Evolutionary conservation across 2,329 filamentous ascomycete genomes (phyloP), one percentile per base, ranked within the genome.

Genomic region (Tolypocladium nubicola): DNA sequence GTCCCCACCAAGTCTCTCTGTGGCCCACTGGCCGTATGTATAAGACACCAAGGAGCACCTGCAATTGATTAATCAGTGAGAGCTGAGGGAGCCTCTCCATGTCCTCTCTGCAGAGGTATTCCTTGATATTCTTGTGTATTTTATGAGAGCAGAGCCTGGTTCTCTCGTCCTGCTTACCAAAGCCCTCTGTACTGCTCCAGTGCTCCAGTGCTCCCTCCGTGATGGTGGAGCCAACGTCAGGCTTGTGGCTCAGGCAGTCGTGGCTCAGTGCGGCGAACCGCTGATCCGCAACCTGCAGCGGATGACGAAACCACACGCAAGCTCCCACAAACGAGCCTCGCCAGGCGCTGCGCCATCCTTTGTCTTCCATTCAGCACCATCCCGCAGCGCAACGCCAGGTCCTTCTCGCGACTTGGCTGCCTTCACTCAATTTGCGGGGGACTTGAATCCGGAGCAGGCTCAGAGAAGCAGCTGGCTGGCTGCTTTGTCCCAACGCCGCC

Each of bases 281-380:
- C 33, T 52, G 23, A 38, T 35, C 30, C 30, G 47, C 16, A 35
- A 13, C 47, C 21, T 40, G n/a, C 33, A n/a, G 43, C 43, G 19
- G 59, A 61, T 64, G 60, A 63, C 63, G 60, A 60, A 63, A 56
- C 56, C 57, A 56, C 55, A 52, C 57, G 59, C 56, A 57, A 57
- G 55, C 60, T 56, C 50, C 56, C 37, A 39, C 57, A 47, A 56
- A 50, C 54, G 23, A 43, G 53, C 52, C 13, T 39, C 52, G 52
- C 26, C 10, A 13, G 50, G 23, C 41, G 50, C 58, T 56, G 54
- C 56, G 53, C 35, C 57, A 43, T 43, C 50, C 19, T 53, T 7
- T 55, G 53, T 43, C 41, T 19, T 39, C 35, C 21, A 58, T 38
- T 58, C 49, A 52, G 54, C 41, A 38, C 7, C 37, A 23, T 8